A percentile compares a stretch with the other conserved stretches of the same genome.
Conservation (phyloP, 805 yeast species). For the Saccharomycopsis malanga region DNA sequence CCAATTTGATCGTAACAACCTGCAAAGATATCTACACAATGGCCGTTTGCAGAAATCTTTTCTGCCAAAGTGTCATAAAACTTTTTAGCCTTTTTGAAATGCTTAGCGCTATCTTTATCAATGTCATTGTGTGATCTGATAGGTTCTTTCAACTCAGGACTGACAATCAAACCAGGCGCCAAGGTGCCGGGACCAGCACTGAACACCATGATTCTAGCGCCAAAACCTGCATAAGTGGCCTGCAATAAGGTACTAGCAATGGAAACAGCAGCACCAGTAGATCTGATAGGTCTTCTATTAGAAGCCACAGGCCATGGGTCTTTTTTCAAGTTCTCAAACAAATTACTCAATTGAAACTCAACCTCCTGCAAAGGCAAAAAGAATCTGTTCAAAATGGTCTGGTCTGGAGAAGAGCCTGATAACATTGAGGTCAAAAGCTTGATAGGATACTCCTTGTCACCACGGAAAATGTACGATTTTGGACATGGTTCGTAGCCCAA, state of each 20-base stretch:
- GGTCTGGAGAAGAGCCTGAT: slow-evolving; percentile 41
- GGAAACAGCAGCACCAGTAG: slow-evolving; percentile 87
- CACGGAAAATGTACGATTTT: slow-evolving; percentile 79
- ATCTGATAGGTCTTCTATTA: slow-evolving; percentile 79
- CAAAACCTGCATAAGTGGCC: slow-evolving; percentile 74
- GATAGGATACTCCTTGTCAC: slow-evolving; percentile 70
- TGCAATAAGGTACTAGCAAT: slow-evolving; percentile 80
- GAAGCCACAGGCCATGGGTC: slow-evolving; percentile 89
- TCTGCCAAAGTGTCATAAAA: slow-evolving; percentile 71
- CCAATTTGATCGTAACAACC: slow-evolving; percentile 97
- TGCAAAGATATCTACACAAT: slow-evolving; percentile 83
- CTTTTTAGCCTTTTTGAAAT: slow-evolving; percentile 77
- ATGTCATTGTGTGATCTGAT: slow-evolving; percentile 96
- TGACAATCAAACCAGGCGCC: slow-evolving; percentile 91
- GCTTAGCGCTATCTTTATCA: slow-evolving; percentile 83
- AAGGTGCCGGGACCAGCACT: slow-evolving; percentile 94
- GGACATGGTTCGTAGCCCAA: slow-evolving; percentile 59
- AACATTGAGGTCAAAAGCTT: slow-evolving; percentile 56
- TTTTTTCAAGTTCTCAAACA: slow-evolving; percentile 66
- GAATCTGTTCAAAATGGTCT: slow-evolving; percentile 48
- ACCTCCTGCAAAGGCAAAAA: slow-evolving; percentile 68
- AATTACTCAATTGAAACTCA: slow-evolving; percentile 74
- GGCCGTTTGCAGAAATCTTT: slow-evolving; percentile 65
- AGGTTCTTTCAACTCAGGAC: slow-evolving; percentile 87
- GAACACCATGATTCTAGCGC: slow-evolving; percentile 84